Base-by-base conservation (phyloP, 2,329 filamentous ascomycete species). In the Ophiosphaerella herpotricha region DNA sequence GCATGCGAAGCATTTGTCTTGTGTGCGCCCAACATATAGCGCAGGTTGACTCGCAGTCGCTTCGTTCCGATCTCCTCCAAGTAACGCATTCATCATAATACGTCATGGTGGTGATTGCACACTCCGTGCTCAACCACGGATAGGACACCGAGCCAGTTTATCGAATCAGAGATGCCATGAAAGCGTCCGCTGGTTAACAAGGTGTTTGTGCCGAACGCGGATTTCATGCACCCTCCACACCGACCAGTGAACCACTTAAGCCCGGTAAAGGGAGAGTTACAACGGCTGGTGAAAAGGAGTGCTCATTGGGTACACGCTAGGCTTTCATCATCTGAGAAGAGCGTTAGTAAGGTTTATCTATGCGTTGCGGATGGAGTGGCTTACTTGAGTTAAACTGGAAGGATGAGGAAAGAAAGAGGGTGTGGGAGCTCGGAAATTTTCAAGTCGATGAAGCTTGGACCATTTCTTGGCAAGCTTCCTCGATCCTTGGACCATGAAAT, bases 301-400 rank as follows among this genome's bases (percentile, higher is more conserved):
- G 82, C 81, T 97, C 94, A 96, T 90, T 86, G 86, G 80, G 77
- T 86, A 87, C 94, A 97, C 93, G 85, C 90, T 87, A 86, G 85
- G 90, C 90, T 96, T 96, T 99, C 94, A 97, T 99, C 93, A 97
- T 95, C 91, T 97, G 63, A 43, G 41, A 42, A 23, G 12, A 6
- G 8, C 60, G 62, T 72, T 57, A 71, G 57, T 53, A 66, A 13
- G 1, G 21, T 14, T n/a, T 37, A 38, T 50, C 23, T 38, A 45
- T 32, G n/a, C 16, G 26, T 33, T 29, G 33, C 39, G 31, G 39
- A 33, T 41, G 39, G 44, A 46, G 46, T 14, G 53, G 85, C 91
- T 84, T 82, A 97, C 92, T 81, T 90, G 85, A 87, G 86, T 88
- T 95, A 96, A 95, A 97, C 92, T 91, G 91, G 92, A 97, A 96